Base-by-base conservation (phyloP, 805 yeast species). In the Starmera caribaea region DNA sequence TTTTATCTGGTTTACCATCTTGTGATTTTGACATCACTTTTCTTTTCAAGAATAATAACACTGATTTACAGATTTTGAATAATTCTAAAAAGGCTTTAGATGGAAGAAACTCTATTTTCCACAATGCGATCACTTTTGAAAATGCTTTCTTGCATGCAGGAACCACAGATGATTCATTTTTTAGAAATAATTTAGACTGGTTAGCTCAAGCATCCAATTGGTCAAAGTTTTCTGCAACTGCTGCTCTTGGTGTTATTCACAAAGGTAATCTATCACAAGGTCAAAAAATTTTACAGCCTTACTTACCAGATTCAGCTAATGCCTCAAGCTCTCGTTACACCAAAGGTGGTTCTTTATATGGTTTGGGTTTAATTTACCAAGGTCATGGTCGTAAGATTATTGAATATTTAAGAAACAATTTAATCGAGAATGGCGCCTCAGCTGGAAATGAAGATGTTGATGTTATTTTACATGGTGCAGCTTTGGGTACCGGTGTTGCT, bases 201-300 rank as follows among this genome's bases (percentile, higher is more conserved):
- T 70, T 92, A 49, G 94, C 95, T 34, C 86, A 88, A 63, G 97
- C 98, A n/a, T 81, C 90, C 36, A 88, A 90, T 62, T 92, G 98
- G 98, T 88, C 97, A 6, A 92, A 90, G 58, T 92, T 92, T 60
- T 79, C 96, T 0, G 97, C 97, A 2, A 90, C 97, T 12, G 97
- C 97, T 8, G 97, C 97, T 12, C 68, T 92, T 45, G 98, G 98
- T 57, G 97, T 90, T 27, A 89, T 92, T 49, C 97, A 92, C 59
- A 84, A 82, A 55, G 97, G 98, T 39, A 90, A 90, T 60, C 70
- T 92, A 42, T 75, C 95, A 0, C 95, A 88, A 57, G 98, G 97
- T 39, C 79, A 79, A 57, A 75, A 80, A 47, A 77, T 90, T 38
- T 73, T 92, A 57, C 81, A 81, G 48, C 97, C 97, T 16, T 92